These are phyloP conservation scores for Gossypium mustelinum DNA, from an alignment of 345 rosid species.

Conservation along the genomic window DNA sequence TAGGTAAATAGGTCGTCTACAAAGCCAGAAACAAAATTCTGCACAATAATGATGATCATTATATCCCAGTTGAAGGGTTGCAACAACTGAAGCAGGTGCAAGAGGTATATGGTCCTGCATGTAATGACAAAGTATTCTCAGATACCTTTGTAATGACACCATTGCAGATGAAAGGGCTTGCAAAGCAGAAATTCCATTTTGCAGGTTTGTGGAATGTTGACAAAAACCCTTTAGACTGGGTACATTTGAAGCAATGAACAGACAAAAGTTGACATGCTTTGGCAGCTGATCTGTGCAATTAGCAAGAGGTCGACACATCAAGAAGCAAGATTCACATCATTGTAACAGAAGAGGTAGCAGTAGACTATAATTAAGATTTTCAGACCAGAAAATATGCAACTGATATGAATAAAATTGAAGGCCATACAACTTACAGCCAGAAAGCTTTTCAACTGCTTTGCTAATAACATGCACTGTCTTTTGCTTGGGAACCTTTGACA, in stretches of 20 bases:
- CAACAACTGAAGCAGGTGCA: background rate
- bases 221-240: conserved; percentile 59
- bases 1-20: background rate
- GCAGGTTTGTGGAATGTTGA: conserved; percentile 43
- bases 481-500: conserved; percentile 70
- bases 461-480: conserved; percentile 59
- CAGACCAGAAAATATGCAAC: background rate
- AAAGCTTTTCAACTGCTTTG: conserved; percentile 67
- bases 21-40: background rate
- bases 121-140: background rate
- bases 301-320: conserved; percentile 5
- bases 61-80: background rate
- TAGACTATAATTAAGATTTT: background rate
- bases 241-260: conserved; percentile 60
- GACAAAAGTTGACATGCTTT: conserved; percentile 57
- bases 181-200: conserved; percentile 47
- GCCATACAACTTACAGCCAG: conserved; percentile 73
- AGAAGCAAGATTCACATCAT: background rate
- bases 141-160: conserved; percentile 74
- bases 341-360: conserved; percentile 9
- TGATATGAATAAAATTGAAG: background rate
- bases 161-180: conserved; percentile 73
- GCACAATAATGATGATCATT: background rate
- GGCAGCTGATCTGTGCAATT: conserved; percentile 61
- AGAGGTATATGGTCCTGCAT: background rate